Base-by-base conservation (phyloP, 225 moss, liverwort and hornwort genomes). In the Physcomitrium patens region DNA sequence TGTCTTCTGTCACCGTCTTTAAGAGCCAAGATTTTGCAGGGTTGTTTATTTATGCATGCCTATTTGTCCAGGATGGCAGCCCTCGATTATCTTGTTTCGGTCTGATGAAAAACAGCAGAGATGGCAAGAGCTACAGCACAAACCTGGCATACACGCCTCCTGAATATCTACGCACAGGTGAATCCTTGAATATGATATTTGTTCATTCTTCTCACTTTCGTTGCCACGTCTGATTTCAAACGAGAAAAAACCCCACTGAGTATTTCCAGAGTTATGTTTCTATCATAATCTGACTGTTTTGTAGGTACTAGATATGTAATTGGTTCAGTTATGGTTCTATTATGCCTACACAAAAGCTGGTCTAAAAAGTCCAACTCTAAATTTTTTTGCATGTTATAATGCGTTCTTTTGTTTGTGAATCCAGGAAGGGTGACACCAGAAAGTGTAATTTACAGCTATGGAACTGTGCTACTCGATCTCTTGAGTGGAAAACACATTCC, bases 61-160 rank as follows among this genome's bases (percentile, higher is more conserved):
- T 1, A 8, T 47, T 3, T 70, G 60, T 69, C 61, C 89, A 89
- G 89, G 81, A 76, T 53, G 89, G 89, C 51, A 81, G 86, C 74
- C 86, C 89, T 42, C 80, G 89, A n/a, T 76, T 89, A 42, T 89
- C 89, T 64, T 89, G 89, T 70, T 89, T 89, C 74, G 89, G 89
- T 62, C 71, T 89, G 23, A 89, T 89, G 89, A 89, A 89, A 17
- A 89, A 89, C 49, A 89, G 89, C 73, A 80, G 89, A 72, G 89
- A 89, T 54, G 89, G 89, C 23, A 89, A 89, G 76, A 89, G 89
- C 74, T 89, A 89, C 63, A 89, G 89, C 71, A 89, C 89, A 61
- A 89, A 89, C 67, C 86, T 89, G 66, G 89, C 89, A 8, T 89
- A 89, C 28, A 89, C 89, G 20, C 89, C 89, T 65, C 89, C 89